Evolutionary conservation across 371 early-diverging fungal genomes (phyloP).

Genomic region (Mortierella polycephala): DNA sequence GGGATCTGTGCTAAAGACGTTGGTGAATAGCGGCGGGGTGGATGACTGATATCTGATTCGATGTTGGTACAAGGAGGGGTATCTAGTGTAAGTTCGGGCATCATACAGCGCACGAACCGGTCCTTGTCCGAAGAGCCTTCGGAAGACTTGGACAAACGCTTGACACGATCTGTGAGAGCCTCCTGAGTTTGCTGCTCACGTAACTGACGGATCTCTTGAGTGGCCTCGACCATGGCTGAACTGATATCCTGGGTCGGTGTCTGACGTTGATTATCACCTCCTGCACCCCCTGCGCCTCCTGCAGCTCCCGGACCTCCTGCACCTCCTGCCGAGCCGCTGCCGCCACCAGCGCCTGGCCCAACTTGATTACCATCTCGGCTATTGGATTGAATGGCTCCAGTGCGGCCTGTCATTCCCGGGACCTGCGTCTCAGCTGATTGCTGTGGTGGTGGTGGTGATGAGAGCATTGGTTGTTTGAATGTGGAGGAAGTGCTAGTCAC

Average conservation of each 20-base stretch:
- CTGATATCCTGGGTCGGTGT: conserved; percentile 37
- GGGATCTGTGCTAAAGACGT: not conserved
- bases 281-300: conserved; percentile 2
- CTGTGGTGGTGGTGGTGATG: not conserved
- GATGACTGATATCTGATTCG: not conserved
- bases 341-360: conserved; percentile 5
- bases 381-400: no score
- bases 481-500: not conserved
- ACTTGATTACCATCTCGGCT: conserved; percentile 8
- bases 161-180: conserved; percentile 46
- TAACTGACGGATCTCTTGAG: conserved; percentile 48
- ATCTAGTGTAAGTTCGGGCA: not conserved
- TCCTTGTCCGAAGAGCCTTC: conserved; percentile 38
- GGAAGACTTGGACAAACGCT: conserved; percentile 33
- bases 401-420: no score
- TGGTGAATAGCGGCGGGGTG: not conserved
- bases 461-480: not conserved
- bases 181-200: conserved; percentile 46
- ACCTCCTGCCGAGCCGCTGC: not conserved
- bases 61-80: not conserved
- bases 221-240: conserved; percentile 48
- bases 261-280: conserved; percentile 9
- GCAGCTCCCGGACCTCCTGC: conserved; percentile 5
- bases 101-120: conserved; percentile 36
- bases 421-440: not conserved